These are phyloP conservation scores for Vitellaria paradoxa DNA, from an alignment of 179 eudicot species.

Conservation along the genomic window DNA sequence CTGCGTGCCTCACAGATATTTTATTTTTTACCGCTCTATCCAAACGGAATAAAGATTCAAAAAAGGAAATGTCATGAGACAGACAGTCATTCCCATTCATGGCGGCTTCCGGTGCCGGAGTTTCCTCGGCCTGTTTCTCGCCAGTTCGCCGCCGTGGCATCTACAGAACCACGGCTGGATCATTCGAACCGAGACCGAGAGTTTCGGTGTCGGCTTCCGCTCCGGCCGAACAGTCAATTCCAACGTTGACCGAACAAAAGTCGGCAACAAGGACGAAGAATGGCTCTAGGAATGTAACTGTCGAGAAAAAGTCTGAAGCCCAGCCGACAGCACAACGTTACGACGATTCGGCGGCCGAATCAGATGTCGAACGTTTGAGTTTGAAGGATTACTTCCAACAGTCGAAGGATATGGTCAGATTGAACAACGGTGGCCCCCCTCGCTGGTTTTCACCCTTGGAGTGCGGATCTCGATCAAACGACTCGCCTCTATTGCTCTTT, in stretches of 20 bases:
- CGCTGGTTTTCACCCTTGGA: constrained; percentile 68
- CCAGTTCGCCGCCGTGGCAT: background rate
- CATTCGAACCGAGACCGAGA: background rate
- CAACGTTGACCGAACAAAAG: background rate
- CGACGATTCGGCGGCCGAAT: background rate
- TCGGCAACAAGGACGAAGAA: no score
- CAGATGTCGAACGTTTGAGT: constrained; percentile 5
- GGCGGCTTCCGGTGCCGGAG: constrained; percentile 5
- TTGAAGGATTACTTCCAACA: constrained; percentile 46
- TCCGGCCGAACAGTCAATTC: background rate
- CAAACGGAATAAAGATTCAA: no score
- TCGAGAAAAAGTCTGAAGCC: background rate
- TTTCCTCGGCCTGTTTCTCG: background rate
- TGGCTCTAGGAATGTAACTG: background rate
- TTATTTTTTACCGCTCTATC: no score
- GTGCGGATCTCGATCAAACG: constrained; percentile 28
- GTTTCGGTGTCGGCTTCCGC: background rate
- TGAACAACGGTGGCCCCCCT: constrained; percentile 54
- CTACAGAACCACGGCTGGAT: background rate
- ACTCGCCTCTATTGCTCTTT: constrained; percentile 58
- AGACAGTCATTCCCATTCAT: background rate
- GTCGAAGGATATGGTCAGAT: constrained; percentile 30
- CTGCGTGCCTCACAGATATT: no score
- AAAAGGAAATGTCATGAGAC: no score
- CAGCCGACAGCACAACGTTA: background rate